Evolutionary conservation across 805 yeast species (phyloP), one percentile per base, ranked within the genome.

Genomic region (Candida xyloterini): DNA sequence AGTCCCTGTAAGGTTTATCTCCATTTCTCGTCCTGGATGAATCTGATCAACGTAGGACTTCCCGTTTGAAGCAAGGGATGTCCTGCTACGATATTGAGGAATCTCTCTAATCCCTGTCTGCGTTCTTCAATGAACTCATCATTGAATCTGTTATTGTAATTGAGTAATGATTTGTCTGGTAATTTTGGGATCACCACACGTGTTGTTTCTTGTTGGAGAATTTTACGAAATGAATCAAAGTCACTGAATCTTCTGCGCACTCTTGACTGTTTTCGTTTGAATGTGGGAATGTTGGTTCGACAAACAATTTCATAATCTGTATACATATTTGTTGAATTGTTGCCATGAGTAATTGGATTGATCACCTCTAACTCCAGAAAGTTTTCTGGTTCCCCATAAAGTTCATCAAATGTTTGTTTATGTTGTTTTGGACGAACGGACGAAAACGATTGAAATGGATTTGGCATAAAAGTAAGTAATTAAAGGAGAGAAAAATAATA

Each of bases 21-120:
- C 95, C 95, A 87, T 27, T 67, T 71, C 5, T 87, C 95, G 55
- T 86, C 90, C 62, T 91, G 96, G 38, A 93, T 79, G 54, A 93
- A 91, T 37, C 88, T 81, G 42, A 81, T 80, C 47, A 90, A 71
- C 1, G 82, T 79, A 51, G 79, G 78, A 15, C 91, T 73, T 0
- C 95, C 95, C 0, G 96, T 84, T 64, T 93, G 98, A 43, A 91
- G 65, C 46, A 91, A 65, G 1, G 99, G 99, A 61, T 91, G 99
- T 10, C 96, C 93, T 10, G 95, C 93, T 14, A 90, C 95, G 13
- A 78, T 70, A 30, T 68, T 53, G 28, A 93, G 60, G 64, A 95
- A 91, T 55, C 77, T 76, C 61, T 89, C 95, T 32, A 91, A 68
- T 0, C 96, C 97, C 50, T 74, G 76, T 41, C 95, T 68, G 54